Base-by-base conservation (phyloP, 768 basidiomycete species). In the Podaxis sp. region DNA sequence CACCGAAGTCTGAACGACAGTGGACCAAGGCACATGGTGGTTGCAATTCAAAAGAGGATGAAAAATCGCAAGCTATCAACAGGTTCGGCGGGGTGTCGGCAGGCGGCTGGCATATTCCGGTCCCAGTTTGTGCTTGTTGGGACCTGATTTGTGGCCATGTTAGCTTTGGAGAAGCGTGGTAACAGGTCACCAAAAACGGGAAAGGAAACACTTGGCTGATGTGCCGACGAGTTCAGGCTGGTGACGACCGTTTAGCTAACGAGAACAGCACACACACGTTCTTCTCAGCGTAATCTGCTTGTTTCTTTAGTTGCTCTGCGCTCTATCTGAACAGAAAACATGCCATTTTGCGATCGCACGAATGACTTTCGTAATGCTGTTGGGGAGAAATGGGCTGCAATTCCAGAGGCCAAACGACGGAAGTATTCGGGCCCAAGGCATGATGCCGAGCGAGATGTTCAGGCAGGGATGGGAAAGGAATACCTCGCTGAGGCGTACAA, bases 401-500 rank as follows among this genome's bases (percentile, higher is more conserved):
- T 72, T 23, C 72, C 84, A 47, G 76, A 80, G n/a, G 64, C 72
- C 32, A 87, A 85, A 69, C 77, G 82, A 62, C 80, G 77, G 66
- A 87, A 79, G 69, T 63, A 78, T 46, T 63, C 68, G 28, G 40
- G 32, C 18, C 52, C 44, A 27, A 74, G 73, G 62, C 67, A 67
- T 21, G 59, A 70, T 50, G 70, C 64, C 62, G 67, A 63, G 36
- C 78, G 78, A 59, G 75, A 76, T 52, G 74, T 73, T 52, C 70
- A 76, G 64, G 68, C 69, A 27, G 69, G 73, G 18, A 70, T 86
- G 60, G 84, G 80, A 63, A 88, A 87, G 71, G 82, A 84, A 65
- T 95, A 89, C 71, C 68, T 93, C 56, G 72, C 79, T 60, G 91
- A 95, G 68, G 93, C 88, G 5, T 88, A 92, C 68, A 82, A 78